Evolutionary conservation across 2,329 filamentous ascomycete species (phyloP).

Genomic region (Trichophyton schoenleinii): DNA sequence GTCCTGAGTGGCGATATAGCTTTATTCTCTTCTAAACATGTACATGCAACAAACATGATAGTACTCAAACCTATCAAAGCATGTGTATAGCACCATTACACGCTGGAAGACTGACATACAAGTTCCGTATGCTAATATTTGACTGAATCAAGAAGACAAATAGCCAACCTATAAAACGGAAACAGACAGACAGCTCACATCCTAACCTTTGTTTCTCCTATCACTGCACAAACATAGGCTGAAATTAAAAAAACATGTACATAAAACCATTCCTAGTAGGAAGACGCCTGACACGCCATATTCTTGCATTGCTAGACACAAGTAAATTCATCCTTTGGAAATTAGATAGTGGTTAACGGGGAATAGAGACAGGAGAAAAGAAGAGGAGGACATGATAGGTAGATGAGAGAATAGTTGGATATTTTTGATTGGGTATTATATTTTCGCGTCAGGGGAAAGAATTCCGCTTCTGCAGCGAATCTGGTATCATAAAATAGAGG

Average conservation of each 20-base stretch:
- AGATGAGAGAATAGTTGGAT: background rate
- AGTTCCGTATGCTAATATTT: background rate
- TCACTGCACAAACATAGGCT: background rate
- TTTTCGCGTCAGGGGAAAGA: background rate
- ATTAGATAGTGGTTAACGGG: background rate
- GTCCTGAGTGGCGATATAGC: background rate
- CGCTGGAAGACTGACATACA: background rate
- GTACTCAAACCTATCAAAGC: background rate
- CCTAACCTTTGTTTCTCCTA: background rate
- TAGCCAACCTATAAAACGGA: background rate
- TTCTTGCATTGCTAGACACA: background rate
- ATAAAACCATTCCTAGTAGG: background rate
- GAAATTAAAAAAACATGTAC: background rate
- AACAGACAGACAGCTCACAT: background rate
- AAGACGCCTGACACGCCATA: conserved; percentile 1
- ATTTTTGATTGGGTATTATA: conserved; percentile 1
- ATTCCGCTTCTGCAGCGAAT: background rate
- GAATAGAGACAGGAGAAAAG: background rate
- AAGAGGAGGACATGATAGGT: too few relatives aligned
- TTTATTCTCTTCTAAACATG: background rate
- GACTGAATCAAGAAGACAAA: background rate
- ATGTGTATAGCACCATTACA: background rate
- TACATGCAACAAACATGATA: background rate
- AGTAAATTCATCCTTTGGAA: background rate
- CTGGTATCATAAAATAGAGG: background rate